A percentile compares a stretch with the other conserved stretches of the same genome.
These are phyloP conservation scores for Cicer chorassanicum DNA, from an alignment of 306 rosid genomes.

Conservation along the genomic window DNA sequence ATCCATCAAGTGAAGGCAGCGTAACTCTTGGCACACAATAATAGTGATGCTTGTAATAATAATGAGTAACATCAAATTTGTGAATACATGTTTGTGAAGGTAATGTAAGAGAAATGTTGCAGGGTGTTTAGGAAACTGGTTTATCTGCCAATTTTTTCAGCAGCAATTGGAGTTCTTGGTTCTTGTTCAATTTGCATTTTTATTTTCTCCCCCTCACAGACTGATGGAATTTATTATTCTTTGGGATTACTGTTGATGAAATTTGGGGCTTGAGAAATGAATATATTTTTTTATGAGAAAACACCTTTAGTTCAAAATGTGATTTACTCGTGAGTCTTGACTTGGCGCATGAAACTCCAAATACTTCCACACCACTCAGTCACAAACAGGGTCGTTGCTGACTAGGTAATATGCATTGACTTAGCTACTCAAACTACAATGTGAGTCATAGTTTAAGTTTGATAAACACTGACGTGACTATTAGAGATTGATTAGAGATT, in stretches of 20 bases:
- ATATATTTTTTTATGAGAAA: not conserved
- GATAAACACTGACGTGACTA: too few species aligned
- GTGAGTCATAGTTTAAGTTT: too few species aligned
- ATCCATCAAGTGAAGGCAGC: constrained; percentile 66
- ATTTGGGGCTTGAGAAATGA: not conserved
- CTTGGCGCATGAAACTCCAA: too few species aligned
- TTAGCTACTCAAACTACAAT: too few species aligned
- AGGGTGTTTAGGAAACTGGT: not conserved
- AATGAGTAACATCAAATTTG: constrained; percentile 22
- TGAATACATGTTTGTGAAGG: not conserved
- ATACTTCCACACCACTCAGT: too few species aligned
- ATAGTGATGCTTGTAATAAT: constrained; percentile 31
- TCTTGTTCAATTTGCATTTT: too few species aligned
- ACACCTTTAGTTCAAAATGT: too few species aligned
- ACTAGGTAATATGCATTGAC: too few species aligned
- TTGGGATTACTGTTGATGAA: not conserved
- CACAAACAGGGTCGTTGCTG: too few species aligned
- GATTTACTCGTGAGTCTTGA: too few species aligned
- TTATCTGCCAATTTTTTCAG: not conserved
- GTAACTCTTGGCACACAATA: constrained; percentile 27
- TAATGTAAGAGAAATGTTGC: not conserved
- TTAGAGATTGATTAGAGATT: too few species aligned
- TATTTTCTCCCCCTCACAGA: too few species aligned
- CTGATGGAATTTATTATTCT: not conserved
- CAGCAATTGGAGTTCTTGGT: not conserved